Base-by-base conservation (phyloP, 2,329 filamentous ascomycete species). In the Sporothrix globosa region DNA sequence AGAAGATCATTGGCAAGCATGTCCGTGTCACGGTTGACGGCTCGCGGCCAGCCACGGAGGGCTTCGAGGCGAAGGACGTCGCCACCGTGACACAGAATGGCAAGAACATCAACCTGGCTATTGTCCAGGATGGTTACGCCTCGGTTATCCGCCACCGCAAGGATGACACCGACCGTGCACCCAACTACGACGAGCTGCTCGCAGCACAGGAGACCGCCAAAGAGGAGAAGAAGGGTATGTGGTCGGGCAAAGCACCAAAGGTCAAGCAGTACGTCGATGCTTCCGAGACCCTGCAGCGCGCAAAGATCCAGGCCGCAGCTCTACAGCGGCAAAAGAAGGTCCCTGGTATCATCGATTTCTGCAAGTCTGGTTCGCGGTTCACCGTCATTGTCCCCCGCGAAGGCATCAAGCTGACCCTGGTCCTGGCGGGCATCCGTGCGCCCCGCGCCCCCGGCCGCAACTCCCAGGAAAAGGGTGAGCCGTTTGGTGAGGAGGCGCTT, bases 301-400 rank as follows among this genome's bases (percentile, higher is more conserved):
- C 96, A 73, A 98, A 97, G 86, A 90, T 97, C 69, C 93, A 97
- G 80, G 86, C 97, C 50, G 91, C 92, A 13, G 90, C 93, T 27
- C 86, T 99, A 44, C 92, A 96, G 73, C 89, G 95, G 69, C 94
- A 97, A 80, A 95, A 93, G 85, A 95, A 92, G 80, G 90, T 98
- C 3, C 93, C 96, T 9, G 96, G 92, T 13, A 86, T 99, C 75
- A 93, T 99, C 54, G 96, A 99, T 80, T 99, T 96, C 80, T 96
- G 97, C 84, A 97, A 98, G 82, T 92, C 93, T n/a, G 96, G 92
- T 41, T 97, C 94, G 53, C 89, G 96, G 75, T 99, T 98, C 81
- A 97, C 93, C 34, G 86, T 99, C 48, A 84, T 99, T 11, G 89
- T 99, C 65, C 95, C 96, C 61, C 91, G 94, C 48, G 96, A 99